These are phyloP conservation scores for Komagataella pastoris DNA, from an alignment of 805 yeast genomes.

Conservation along the genomic window DNA sequence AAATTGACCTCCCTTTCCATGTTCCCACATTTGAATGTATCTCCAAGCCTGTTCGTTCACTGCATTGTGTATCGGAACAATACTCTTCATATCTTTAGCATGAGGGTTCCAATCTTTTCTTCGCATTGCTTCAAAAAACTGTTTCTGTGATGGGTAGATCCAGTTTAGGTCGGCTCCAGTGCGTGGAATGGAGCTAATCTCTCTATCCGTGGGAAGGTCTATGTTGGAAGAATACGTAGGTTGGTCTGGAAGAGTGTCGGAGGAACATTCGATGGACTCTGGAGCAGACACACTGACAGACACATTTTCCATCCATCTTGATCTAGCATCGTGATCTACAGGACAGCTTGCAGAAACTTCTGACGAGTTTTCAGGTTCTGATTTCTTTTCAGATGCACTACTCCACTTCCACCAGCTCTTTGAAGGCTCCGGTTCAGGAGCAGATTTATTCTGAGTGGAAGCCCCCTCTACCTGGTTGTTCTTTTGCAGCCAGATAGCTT, in stretches of 20 bases:
- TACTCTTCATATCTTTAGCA: slow-evolving; percentile 72
- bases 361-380: slow-evolving; percentile 5
- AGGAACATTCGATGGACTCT: slow-evolving; percentile 5
- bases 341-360: slow-evolving; percentile 19
- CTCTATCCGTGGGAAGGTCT: slow-evolving; percentile 58
- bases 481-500: slow-evolving; percentile 42
- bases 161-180: slow-evolving; percentile 60
- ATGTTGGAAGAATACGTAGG: slow-evolving; percentile 22
- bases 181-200: slow-evolving; percentile 72
- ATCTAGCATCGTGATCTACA: slow-evolving; percentile 23
- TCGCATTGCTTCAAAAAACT: slow-evolving; percentile 88
- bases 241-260: slow-evolving; percentile 30
- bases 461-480: neutral
- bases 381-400: neutral
- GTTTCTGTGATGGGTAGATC: slow-evolving; percentile 94
- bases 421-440: neutral
- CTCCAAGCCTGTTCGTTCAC: slow-evolving; percentile 92
- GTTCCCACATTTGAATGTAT: slow-evolving; percentile 77
- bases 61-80: slow-evolving; percentile 88
- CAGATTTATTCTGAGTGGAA: neutral
- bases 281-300: slow-evolving; percentile 26
- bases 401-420: neutral
- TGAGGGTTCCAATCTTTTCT: slow-evolving; percentile 82
- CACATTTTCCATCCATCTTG: slow-evolving; percentile 21
- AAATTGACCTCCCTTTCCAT: slow-evolving; percentile 33